Conservation (phyloP, 176 grass and related monocot genomes). For the Phoenix roebelenii region DNA sequence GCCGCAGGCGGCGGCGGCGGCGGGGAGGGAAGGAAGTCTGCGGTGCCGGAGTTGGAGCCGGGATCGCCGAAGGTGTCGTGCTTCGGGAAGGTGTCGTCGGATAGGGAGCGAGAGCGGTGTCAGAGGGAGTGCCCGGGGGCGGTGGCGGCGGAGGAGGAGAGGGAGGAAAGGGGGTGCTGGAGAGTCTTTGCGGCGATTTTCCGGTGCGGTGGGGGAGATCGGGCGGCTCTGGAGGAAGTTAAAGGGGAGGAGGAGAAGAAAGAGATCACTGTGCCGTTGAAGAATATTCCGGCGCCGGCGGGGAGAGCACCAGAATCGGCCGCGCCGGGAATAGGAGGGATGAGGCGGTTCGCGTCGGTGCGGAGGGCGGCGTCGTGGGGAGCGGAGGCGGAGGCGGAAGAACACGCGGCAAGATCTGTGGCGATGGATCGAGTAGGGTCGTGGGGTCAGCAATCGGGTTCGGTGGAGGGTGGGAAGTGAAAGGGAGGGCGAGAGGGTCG, state of each 20-base stretch:
- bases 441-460: conserved; percentile 21
- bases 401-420: neutral
- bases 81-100: conserved; percentile 88
- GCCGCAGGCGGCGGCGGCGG: neutral
- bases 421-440: conserved; percentile 19
- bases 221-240: neutral
- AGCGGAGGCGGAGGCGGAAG: conserved; percentile 19
- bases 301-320: too few species aligned
- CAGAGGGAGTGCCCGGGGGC: neutral
- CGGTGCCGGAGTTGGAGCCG: conserved; percentile 45
- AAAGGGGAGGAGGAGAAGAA: neutral
- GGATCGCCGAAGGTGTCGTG: conserved; percentile 94
- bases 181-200: neutral
- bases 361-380: conserved; percentile 36
- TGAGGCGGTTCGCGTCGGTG: conserved; percentile 5
- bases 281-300: too few species aligned
- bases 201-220: neutral
- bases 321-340: neutral
- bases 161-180: neutral
- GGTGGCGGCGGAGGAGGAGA: neutral
- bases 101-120: conserved; percentile 47
- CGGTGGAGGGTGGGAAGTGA: conserved; percentile 8
- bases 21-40: conserved; percentile 5
- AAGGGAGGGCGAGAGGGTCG: neutral
- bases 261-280: too few species aligned